Evolutionary conservation across 176 grass and related monocot genomes (phyloP).

Genomic region (Dactylis glomerata): DNA sequence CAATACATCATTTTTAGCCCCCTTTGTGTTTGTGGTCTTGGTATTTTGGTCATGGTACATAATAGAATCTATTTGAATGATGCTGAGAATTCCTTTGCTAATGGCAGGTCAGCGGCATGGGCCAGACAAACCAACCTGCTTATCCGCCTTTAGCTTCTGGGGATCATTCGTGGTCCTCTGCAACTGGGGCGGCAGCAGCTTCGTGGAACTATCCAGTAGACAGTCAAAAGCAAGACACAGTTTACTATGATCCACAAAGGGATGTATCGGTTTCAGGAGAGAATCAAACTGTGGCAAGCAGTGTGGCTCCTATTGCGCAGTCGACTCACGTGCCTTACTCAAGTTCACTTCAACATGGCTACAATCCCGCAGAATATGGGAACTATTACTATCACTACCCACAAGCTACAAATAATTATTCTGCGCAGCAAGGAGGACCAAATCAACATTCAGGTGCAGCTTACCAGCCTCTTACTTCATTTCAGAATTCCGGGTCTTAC

Average conservation of each 20-base stretch:
- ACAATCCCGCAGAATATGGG: conserved; percentile 56
- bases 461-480: conserved; percentile 98
- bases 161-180: conserved; percentile 56
- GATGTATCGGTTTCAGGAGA: conserved; percentile 50
- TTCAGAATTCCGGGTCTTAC: conserved; percentile 99
- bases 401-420: conserved; percentile 51
- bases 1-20: not conserved
- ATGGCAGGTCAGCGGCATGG: conserved; percentile 46
- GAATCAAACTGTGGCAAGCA: conserved; percentile 49
- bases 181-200: conserved; percentile 33
- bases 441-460: conserved; percentile 98
- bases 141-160: conserved; percentile 49
- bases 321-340: conserved; percentile 52
- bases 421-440: conserved; percentile 68
- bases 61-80: not conserved
- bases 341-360: conserved; percentile 54
- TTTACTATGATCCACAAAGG: conserved; percentile 80
- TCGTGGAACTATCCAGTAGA: conserved; percentile 53
- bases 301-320: conserved; percentile 37
- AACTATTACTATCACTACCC: conserved; percentile 72
- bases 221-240: conserved; percentile 40
- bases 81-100: conserved; percentile 16
- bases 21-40: not conserved
- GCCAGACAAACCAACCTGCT: conserved; percentile 53
- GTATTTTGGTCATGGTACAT: not conserved